Evolutionary conservation across 2,329 filamentous ascomycete genomes (phyloP).

Genomic region (Neodidymelliopsis sp.): DNA sequence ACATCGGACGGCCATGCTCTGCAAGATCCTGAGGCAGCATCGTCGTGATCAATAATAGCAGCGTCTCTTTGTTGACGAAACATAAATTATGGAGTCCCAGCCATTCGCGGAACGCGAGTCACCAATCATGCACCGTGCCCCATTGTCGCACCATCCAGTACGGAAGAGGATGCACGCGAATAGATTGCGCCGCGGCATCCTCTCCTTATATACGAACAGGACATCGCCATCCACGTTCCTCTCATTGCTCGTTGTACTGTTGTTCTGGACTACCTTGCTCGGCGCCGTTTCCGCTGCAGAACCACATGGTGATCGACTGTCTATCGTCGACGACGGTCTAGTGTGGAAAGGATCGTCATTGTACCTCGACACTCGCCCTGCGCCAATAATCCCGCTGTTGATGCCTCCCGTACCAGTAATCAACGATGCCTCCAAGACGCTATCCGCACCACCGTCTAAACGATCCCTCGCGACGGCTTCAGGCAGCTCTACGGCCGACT

Average conservation of each 20-base stretch:
- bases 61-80: conserved; percentile 18
- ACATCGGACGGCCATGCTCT: conserved; percentile 31
- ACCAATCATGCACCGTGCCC: conserved; percentile 28
- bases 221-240: conserved; percentile 28
- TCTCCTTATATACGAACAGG: conserved; percentile 26
- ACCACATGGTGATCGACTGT: conserved; percentile 44
- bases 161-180: conserved; percentile 31
- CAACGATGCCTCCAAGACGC: conserved; percentile 34
- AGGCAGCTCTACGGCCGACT: conserved; percentile 26
- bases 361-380: conserved; percentile 40
- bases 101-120: conserved; percentile 30
- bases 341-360: conserved; percentile 42
- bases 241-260: conserved; percentile 36
- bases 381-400: conserved; percentile 37
- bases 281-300: conserved; percentile 34
- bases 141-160: conserved; percentile 46
- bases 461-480: conserved; percentile 37
- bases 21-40: conserved; percentile 16
- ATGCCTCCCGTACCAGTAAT: conserved; percentile 43
- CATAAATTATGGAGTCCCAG: conserved; percentile 23
- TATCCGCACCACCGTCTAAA: conserved; percentile 34
- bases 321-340: conserved; percentile 33
- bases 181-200: conserved; percentile 24
- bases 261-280: conserved; percentile 37
- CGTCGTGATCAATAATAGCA: conserved; percentile 30